These are phyloP conservation scores for Rhododendron kiyosumense DNA, from an alignment of 148 eudicot species.

Conservation along the genomic window DNA sequence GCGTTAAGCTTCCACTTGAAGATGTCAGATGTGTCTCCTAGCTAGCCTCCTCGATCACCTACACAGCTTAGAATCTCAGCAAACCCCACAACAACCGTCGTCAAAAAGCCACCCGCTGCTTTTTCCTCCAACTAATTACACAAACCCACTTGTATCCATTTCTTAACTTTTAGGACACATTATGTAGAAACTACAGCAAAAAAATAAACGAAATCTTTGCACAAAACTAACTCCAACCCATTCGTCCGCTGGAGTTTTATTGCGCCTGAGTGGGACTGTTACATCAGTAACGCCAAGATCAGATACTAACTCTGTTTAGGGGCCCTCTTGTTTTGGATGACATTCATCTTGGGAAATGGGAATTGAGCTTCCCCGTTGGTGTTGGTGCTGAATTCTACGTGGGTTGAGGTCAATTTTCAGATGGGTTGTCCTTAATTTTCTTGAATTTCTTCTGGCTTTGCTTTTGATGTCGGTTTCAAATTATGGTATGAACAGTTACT, in stretches of 20 bases:
- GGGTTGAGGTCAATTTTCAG: conserved; percentile 9
- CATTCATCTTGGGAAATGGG: background rate
- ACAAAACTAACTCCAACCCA: background rate
- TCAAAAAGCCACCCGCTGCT: background rate
- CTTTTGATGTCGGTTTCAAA: background rate
- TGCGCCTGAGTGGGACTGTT: background rate
- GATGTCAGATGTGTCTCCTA: background rate
- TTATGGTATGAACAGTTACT: background rate
- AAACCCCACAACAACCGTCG: background rate
- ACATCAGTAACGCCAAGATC: background rate
- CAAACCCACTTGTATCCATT: background rate
- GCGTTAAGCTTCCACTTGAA: background rate
- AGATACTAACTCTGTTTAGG: background rate
- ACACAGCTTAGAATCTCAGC: background rate
- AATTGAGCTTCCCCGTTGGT: too few species aligned
- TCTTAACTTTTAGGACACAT: background rate
- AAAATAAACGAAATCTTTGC: background rate
- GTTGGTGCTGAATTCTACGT: background rate
- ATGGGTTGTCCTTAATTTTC: conserved; percentile 15
- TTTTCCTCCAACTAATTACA: background rate
- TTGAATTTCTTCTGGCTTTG: conserved; percentile 12
- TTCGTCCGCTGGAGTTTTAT: background rate
- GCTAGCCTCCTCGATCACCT: background rate
- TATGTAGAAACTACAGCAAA: background rate
- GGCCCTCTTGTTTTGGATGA: background rate